phyloP scores from a whole-genome alignment of 768 basidiomycete genomes.

The Lactarius vividus region DNA sequence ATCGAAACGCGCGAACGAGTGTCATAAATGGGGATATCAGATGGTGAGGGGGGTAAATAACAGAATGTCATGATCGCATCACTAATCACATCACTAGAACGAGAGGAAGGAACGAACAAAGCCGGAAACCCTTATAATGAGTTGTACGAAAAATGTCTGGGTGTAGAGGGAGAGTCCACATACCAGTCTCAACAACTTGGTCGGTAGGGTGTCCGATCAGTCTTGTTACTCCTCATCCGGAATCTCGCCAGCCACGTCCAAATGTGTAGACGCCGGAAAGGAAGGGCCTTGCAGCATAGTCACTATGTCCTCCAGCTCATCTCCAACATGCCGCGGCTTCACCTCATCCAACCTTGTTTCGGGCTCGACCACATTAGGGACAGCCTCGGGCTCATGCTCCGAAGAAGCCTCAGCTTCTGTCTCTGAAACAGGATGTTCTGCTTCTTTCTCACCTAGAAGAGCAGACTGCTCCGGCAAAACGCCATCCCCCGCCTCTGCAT shows the following conservation, averaged over 20 bases:
- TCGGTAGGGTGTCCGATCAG: not conserved
- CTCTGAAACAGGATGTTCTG: constrained; percentile 6
- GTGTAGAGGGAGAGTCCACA: not conserved
- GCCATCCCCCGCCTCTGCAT: constrained; percentile 13
- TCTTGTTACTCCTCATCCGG: constrained; percentile 46
- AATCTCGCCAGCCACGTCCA: constrained; percentile 44
- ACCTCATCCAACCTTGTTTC: constrained; percentile 29
- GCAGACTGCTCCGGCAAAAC: constrained; percentile 8
- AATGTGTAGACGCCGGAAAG: constrained; percentile 26
- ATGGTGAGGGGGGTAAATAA: constrained; percentile 9
- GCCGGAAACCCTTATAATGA: not conserved
- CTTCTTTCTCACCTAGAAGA: constrained; percentile 21
- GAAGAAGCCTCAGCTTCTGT: constrained; percentile 20
- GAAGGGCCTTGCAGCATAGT: constrained; percentile 54
- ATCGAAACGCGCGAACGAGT: not conserved
- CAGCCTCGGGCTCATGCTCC: constrained; percentile 24
- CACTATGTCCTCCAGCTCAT: constrained; percentile 63
- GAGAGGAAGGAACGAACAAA: not conserved
- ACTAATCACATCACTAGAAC: not conserved
- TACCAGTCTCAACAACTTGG: not conserved
- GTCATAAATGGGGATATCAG: constrained; percentile 14
- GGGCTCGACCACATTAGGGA: constrained; percentile 22
- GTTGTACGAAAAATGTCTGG: not conserved
- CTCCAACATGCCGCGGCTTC: constrained; percentile 29
- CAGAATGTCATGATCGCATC: not conserved